Percentiles rank a stretch among this genome's conserved stretches.
These are phyloP conservation scores for Betula pendula DNA, from an alignment of 306 rosid species.

Conservation along the genomic window DNA sequence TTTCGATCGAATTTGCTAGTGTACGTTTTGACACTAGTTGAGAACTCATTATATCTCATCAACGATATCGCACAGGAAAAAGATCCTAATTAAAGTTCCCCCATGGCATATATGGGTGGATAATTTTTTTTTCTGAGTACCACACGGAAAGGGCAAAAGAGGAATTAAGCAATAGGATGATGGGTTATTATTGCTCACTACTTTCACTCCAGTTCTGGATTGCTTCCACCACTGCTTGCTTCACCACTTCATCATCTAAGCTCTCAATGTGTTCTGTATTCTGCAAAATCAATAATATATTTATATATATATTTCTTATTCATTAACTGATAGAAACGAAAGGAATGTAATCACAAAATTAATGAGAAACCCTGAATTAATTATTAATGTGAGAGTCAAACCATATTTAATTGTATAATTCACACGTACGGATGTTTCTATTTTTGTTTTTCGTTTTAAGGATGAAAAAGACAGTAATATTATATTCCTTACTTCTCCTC, in stretches of 20 bases:
- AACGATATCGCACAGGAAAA: slow-evolving; percentile 21
- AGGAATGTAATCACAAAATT: background rate
- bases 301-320: background rate
- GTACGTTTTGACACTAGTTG: background rate
- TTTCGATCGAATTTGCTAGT: background rate
- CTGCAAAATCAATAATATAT: slow-evolving; percentile 39
- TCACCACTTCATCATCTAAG: slow-evolving; percentile 78
- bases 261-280: slow-evolving; percentile 45
- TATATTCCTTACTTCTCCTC: slow-evolving; percentile 66
- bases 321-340: background rate
- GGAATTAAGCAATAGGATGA: background rate
- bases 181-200: slow-evolving; percentile 16
- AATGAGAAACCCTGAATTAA: background rate
- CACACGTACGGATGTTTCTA: slow-evolving; percentile 24
- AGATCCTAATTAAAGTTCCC: slow-evolving; percentile 10
- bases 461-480: background rate
- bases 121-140: slow-evolving; percentile 11
- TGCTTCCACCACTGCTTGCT: slow-evolving; percentile 74
- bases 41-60: background rate
- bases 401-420: slow-evolving; percentile 24
- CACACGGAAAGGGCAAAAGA: background rate
- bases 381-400: slow-evolving; percentile 10
- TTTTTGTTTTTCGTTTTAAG: too few species aligned
- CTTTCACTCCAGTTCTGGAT: slow-evolving; percentile 52
- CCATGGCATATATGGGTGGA: too few species aligned